Conservation (phyloP, 2,329 filamentous ascomycete species). For the Ceratocystiopsis sp. region DNA sequence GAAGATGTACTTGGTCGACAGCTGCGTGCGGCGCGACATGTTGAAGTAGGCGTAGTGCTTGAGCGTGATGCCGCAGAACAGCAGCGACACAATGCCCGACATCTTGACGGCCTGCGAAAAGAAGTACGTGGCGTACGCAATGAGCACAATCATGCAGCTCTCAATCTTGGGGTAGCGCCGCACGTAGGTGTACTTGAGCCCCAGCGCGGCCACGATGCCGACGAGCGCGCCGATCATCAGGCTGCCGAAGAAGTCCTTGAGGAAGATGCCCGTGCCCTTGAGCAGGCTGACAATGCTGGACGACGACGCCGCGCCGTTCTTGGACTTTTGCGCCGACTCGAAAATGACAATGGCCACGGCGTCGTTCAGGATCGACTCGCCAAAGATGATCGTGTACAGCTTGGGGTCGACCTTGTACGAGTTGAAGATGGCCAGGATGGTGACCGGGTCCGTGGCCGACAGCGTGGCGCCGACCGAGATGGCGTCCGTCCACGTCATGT, state of each 20-base stretch:
- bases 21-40: constrained; percentile 93
- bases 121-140: constrained; percentile 94
- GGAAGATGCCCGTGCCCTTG: constrained; percentile 84
- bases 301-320: constrained; percentile 51
- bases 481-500: constrained; percentile 84
- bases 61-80: constrained; percentile 95
- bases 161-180: constrained; percentile 90
- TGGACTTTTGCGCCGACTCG: constrained; percentile 90
- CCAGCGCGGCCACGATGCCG: constrained; percentile 70
- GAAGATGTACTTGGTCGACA: constrained; percentile 96
- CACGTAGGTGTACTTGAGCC: constrained; percentile 89
- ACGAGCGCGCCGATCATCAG: constrained; percentile 76
- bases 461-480: constrained; percentile 93
- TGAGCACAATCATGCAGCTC: constrained; percentile 82
- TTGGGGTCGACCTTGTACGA: constrained; percentile 98
- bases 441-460: constrained; percentile 92
- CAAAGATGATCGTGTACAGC: constrained; percentile 96
- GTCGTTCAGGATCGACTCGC: constrained; percentile 95
- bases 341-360: constrained; percentile 97
- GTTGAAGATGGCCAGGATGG: constrained; percentile 96
- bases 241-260: constrained; percentile 90
- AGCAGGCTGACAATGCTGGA: constrained; percentile 71
- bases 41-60: constrained; percentile 99
- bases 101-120: constrained; percentile 92
- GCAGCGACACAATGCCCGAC: constrained; percentile 89